phyloP scores from a whole-genome alignment of 441 rosid species.

The Metrosideros polymorpha region DNA sequence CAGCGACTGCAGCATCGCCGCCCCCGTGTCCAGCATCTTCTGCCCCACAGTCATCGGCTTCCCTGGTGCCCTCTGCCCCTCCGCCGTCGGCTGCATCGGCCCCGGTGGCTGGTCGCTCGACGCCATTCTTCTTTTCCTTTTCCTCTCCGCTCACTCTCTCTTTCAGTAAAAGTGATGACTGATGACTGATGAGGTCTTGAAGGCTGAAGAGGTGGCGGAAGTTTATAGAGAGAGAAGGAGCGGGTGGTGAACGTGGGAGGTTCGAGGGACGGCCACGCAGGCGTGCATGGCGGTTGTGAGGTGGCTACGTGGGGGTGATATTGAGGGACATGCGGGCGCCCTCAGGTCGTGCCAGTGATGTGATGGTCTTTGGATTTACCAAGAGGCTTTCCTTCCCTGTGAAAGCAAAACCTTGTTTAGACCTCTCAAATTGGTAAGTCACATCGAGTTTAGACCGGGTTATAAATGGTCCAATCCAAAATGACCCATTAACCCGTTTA shows the following conservation, averaged over 20 bases:
- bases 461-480: too few species aligned
- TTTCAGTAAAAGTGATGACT: background rate
- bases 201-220: background rate
- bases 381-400: background rate
- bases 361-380: background rate
- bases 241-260: background rate
- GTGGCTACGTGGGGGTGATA: background rate
- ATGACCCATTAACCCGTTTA: too few species aligned
- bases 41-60: constrained; percentile 33
- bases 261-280: background rate
- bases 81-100: constrained; percentile 16
- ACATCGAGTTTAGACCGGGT: too few species aligned
- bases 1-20: constrained; percentile 48
- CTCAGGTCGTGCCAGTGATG: background rate
- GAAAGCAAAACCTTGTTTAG: too few species aligned
- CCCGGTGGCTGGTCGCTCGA: constrained; percentile 39
- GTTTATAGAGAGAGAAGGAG: background rate
- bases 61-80: constrained; percentile 24
- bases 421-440: too few species aligned
- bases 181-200: background rate
- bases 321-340: background rate
- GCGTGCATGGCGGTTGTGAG: background rate
- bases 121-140: constrained; percentile 10
- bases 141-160: background rate
- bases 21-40: constrained; percentile 34